Evolutionary conservation across 73 alveolate species (phyloP).

Genomic region (Paraurostyla sp.): DNA sequence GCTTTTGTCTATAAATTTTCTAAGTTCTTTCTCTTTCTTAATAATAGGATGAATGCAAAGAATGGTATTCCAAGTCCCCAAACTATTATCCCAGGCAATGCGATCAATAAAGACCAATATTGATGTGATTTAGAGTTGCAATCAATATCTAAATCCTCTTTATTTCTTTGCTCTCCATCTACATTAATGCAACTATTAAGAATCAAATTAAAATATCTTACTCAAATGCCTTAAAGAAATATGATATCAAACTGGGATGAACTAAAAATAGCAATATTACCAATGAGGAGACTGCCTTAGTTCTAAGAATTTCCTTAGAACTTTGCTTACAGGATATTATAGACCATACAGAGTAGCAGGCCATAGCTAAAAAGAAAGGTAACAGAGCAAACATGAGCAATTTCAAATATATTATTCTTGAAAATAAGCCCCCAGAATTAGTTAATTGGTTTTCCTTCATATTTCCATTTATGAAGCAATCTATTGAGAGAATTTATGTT

Average conservation of each 20-base stretch:
- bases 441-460: not conserved
- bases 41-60: conserved; percentile 55
- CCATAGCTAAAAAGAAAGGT: not conserved
- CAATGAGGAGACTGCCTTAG: conserved; percentile 69
- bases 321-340: not conserved
- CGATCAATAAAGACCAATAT: conserved; percentile 47
- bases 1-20: conserved; percentile 52
- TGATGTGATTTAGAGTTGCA: conserved; percentile 62
- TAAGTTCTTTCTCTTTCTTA: conserved; percentile 37
- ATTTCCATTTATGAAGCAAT: conserved; percentile 77
- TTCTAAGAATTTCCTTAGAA: not conserved
- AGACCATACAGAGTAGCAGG: not conserved
- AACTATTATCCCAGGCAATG: conserved; percentile 72
- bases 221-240: conserved; percentile 64
- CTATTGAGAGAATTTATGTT: conserved; percentile 67
- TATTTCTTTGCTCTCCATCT: conserved; percentile 67
- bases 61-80: conserved; percentile 86
- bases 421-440: not conserved
- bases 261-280: conserved; percentile 73
- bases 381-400: conserved; percentile 36
- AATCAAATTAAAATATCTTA: not conserved
- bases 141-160: conserved; percentile 48
- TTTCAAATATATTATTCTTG: conserved; percentile 3
- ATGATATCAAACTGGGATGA: conserved; percentile 75
- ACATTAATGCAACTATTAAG: conserved; percentile 63